Base-by-base conservation (phyloP, 306 rosid genomes). In the Echinosophora koreensis region DNA sequence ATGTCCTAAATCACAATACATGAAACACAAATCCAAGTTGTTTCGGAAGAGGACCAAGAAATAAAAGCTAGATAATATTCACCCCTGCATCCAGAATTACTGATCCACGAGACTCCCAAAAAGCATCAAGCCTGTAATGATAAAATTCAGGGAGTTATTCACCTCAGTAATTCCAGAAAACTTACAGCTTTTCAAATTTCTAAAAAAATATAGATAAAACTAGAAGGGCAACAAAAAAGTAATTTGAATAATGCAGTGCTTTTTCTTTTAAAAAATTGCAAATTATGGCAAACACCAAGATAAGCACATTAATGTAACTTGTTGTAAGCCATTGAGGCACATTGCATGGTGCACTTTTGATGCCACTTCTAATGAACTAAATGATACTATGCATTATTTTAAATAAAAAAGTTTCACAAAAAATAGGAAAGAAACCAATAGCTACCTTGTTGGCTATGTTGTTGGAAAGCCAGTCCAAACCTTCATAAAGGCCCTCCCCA, bases 391-490 rank as follows among this genome's bases (percentile, higher is more conserved):
- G 50, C 52, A 76, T 35, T 59, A 27, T 16, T 34, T 22, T 5
- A 44, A 62, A 54, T 50, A 37, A 27, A 70, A 57, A 38, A 39
- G 11, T 46, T 70, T 6, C 9, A 50, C 60, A 13, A 27, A 12
- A 56, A 16, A 41, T 5, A 66, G 66, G 30, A 22, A 47, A 70
- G 51, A 80, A 74, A 39, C n/a, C 57, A 57, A 22, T 27, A 74
- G 59, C 64, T 83, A 89, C 99, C 97, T 96, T 96, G 85, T 91
- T 96, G 80, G 97, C 99, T 77, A 96, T 96, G 85, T 96, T 96
- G 98, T 88, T 96, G 87, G 99, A 96, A 85, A 96, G 98, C 99
- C 99, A 96, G 52, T 96, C 99, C 82, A 96, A 85, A 37, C 98
- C 99, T 83, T 96, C 99, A 13, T 96, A 96, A 74, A 96, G 97